These are phyloP conservation scores for Aspergillus sojae DNA, from an alignment of 2,329 filamentous ascomycete species.

Conservation along the genomic window DNA sequence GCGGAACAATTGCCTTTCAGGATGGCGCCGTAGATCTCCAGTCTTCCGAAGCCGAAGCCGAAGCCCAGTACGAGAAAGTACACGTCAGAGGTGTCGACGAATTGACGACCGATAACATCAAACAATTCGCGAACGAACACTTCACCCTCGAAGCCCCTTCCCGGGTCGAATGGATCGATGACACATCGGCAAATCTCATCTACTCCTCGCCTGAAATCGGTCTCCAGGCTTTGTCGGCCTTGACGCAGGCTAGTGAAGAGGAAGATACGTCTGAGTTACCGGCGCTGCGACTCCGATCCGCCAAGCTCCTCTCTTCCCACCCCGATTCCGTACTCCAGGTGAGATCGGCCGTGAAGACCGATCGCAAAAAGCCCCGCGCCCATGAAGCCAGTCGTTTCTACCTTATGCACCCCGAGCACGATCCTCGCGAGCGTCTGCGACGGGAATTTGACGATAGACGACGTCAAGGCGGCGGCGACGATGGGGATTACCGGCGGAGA, in stretches of 20 bases:
- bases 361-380: conserved; percentile 79
- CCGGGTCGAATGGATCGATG: conserved; percentile 91
- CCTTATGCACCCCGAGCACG: conserved; percentile 84
- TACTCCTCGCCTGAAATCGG: conserved; percentile 64
- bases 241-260: conserved; percentile 45
- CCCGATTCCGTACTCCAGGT: conserved; percentile 72
- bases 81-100: conserved; percentile 82
- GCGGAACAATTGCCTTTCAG: conserved; percentile 14
- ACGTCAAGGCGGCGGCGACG: conserved; percentile 38
- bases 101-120: conserved; percentile 78
- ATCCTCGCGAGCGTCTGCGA: conserved; percentile 72
- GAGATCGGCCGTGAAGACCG: conserved; percentile 71
- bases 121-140: conserved; percentile 71
- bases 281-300: conserved; percentile 65
- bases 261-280: conserved; percentile 54
- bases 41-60: conserved; percentile 27
- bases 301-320: conserved; percentile 68
- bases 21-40: conserved; percentile 31
- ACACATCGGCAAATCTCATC: conserved; percentile 83
- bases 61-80: conserved; percentile 62
- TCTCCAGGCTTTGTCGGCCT: conserved; percentile 54
- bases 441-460: conserved; percentile 53
- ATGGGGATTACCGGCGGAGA: conserved; percentile 50
- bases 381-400: conserved; percentile 87
- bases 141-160: conserved; percentile 59